Evolutionary conservation across 495 filamentous ascomycete species (phyloP).

Genomic region (Extremus antarcticus): DNA sequence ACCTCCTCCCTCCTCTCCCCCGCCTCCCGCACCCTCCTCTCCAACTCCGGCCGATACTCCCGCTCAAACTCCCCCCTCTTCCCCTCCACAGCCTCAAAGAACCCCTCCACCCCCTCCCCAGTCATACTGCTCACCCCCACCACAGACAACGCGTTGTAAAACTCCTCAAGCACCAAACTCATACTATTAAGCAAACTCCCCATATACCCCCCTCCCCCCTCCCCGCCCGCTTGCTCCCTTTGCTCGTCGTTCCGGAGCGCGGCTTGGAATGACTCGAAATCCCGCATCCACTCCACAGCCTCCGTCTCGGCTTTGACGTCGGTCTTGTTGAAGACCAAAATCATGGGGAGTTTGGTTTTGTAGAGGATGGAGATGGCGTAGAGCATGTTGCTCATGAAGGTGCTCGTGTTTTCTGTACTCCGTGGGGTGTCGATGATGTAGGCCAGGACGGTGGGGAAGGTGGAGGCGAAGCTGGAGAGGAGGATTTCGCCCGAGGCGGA

Average conservation of each 20-base stretch:
- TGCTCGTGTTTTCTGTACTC: slow-evolving; percentile 70
- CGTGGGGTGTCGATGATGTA: slow-evolving; percentile 96
- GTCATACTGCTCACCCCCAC: slow-evolving; percentile 92
- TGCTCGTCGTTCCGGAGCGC: slow-evolving; percentile 74
- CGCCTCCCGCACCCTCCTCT: slow-evolving; percentile 61
- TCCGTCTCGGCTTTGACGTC: slow-evolving; percentile 73
- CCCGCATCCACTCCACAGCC: slow-evolving; percentile 98
- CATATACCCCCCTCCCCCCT: slow-evolving; percentile 87
- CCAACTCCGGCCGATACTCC: slow-evolving; percentile 88
- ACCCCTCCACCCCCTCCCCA: slow-evolving; percentile 80
- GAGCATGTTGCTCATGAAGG: slow-evolving; percentile 99
- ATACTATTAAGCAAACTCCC: slow-evolving; percentile 91
- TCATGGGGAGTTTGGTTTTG: slow-evolving; percentile 97
- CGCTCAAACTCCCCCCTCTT: slow-evolving; percentile 83
- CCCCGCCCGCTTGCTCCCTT: slow-evolving; percentile 60
- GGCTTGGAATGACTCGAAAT: slow-evolving; percentile 90
- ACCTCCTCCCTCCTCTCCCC: slow-evolving; percentile 59
- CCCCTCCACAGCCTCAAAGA: slow-evolving; percentile 75
- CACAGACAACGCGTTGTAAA: slow-evolving; percentile 84
- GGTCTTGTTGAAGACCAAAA: slow-evolving; percentile 96
- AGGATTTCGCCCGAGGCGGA: slow-evolving; percentile 85
- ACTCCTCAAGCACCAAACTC: slow-evolving; percentile 95
- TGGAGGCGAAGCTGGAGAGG: slow-evolving; percentile 82
- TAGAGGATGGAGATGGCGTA: slow-evolving; percentile 97
- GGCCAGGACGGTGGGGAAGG: slow-evolving; percentile 90